phyloP scores from a whole-genome alignment of 1,284 basidiomycete species.

The Neotropicomus parvogracilis region DNA sequence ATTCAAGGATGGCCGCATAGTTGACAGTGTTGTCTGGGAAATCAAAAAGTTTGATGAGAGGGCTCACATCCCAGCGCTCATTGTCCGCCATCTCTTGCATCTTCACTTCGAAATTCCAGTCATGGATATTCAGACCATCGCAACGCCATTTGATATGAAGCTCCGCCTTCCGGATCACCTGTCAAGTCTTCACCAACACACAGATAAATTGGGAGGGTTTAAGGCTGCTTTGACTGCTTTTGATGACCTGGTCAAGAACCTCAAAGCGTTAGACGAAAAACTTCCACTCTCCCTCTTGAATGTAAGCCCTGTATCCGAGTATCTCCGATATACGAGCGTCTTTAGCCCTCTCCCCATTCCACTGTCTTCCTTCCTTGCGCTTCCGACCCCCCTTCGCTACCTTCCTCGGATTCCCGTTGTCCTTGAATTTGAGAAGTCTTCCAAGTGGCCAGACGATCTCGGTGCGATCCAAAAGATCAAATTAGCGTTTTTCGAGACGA shows the following conservation, averaged over 20 bases:
- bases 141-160: slow-evolving; percentile 62
- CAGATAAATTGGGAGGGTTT: slow-evolving; percentile 61
- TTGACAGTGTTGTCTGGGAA: slow-evolving; percentile 94
- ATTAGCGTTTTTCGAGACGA: slow-evolving; percentile 84
- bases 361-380: slow-evolving; percentile 41
- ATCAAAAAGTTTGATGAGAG: slow-evolving; percentile 73
- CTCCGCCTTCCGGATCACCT: slow-evolving; percentile 64
- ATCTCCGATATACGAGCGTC: slow-evolving; percentile 79
- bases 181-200: slow-evolving; percentile 46
- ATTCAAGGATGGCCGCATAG: slow-evolving; percentile 94
- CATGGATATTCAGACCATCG: slow-evolving; percentile 53
- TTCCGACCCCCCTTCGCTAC: slow-evolving; percentile 61
- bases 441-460: slow-evolving; percentile 94
- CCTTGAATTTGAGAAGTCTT: slow-evolving; percentile 88
- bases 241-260: slow-evolving; percentile 71
- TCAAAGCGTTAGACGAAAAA: slow-evolving; percentile 76
- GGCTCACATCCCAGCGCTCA: slow-evolving; percentile 70
- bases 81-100: slow-evolving; percentile 72
- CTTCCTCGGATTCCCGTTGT: slow-evolving; percentile 69
- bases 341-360: slow-evolving; percentile 67
- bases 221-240: slow-evolving; percentile 78
- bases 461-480: slow-evolving; percentile 93
- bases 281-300: slow-evolving; percentile 81
- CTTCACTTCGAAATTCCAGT: slow-evolving; percentile 69
- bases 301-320: slow-evolving; percentile 70